Percentiles rank a stretch among this genome's conserved stretches.
phyloP scores from a whole-genome alignment of 2,329 filamentous ascomycete species.

The Elsinoe necatrix region DNA sequence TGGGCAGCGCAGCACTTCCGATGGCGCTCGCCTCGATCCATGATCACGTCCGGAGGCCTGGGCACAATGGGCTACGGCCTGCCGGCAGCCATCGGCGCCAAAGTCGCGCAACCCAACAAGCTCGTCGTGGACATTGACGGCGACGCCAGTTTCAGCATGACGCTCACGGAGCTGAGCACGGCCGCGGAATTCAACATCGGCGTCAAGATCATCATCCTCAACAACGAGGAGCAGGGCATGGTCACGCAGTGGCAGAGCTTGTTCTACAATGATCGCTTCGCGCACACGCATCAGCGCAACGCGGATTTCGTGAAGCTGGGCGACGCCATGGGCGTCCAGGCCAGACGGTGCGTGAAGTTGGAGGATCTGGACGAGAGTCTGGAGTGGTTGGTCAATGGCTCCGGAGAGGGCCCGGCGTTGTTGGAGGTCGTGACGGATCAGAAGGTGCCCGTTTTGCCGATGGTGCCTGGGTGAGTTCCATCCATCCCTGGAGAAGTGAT shows the following conservation, averaged over 20 bases:
- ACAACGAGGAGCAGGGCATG: slow-evolving; percentile 98
- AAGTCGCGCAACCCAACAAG: slow-evolving; percentile 72
- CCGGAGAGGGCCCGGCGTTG: slow-evolving; percentile 77
- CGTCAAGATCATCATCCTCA: slow-evolving; percentile 87
- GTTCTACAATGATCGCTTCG: slow-evolving; percentile 89
- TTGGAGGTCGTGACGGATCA: slow-evolving; percentile 85
- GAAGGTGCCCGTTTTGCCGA: slow-evolving; percentile 89
- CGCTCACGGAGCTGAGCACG: slow-evolving; percentile 85
- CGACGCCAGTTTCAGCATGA: slow-evolving; percentile 99
- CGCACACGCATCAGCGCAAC: slow-evolving; percentile 89
- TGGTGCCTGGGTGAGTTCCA: slow-evolving; percentile 63
- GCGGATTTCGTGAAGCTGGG: slow-evolving; percentile 93
- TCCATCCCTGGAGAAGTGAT: background rate
- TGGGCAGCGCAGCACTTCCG: slow-evolving; percentile 96
- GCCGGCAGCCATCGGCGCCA: slow-evolving; percentile 88
- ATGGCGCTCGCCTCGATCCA: slow-evolving; percentile 82
- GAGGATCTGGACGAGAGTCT: slow-evolving; percentile 69
- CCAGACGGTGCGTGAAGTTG: slow-evolving; percentile 61
- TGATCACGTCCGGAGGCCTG: slow-evolving; percentile 93
- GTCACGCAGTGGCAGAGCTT: slow-evolving; percentile 97
- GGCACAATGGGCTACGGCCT: slow-evolving; percentile 95
- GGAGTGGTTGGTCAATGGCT: slow-evolving; percentile 71
- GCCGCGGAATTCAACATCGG: slow-evolving; percentile 94
- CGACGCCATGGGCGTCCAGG: slow-evolving; percentile 82
- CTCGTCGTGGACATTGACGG: slow-evolving; percentile 94